Percentiles rank a stretch among this genome's conserved stretches.
Conservation (phyloP, 1,284 basidiomycete species). For the Apiotrichum brassicae region DNA sequence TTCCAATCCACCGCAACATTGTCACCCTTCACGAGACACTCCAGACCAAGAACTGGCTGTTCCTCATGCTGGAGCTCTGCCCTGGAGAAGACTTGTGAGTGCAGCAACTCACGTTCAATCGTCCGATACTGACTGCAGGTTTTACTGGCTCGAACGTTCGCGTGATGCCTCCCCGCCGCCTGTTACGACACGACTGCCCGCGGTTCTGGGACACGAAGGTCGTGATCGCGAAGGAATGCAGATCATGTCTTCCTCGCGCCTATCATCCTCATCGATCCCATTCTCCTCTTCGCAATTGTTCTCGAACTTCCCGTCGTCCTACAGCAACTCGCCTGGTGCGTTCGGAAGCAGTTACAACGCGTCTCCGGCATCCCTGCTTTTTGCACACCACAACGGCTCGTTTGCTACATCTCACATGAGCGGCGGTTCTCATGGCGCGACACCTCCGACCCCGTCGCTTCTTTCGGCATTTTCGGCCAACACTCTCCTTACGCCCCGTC, state of each 20-base stretch:
- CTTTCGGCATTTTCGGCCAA: constrained; percentile 79
- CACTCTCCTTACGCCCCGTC: constrained; percentile 74
- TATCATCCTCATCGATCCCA: constrained; percentile 45
- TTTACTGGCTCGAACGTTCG: constrained; percentile 94
- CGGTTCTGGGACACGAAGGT: constrained; percentile 2
- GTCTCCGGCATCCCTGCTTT: constrained; percentile 39
- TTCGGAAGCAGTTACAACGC: constrained; percentile 19
- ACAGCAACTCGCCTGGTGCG: constrained; percentile 30
- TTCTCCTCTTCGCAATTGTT: constrained; percentile 44
- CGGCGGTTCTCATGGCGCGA: constrained; percentile 50
- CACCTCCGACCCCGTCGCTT: constrained; percentile 88
- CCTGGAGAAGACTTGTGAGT: constrained; percentile 74
- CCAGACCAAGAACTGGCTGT: constrained; percentile 71
- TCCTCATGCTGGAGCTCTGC: constrained; percentile 82
- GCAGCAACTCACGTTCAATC: neutral
- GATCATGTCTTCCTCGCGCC: constrained; percentile 42
- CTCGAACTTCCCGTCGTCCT: constrained; percentile 29
- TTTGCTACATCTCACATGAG: neutral
- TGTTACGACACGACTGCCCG: constrained; percentile 50
- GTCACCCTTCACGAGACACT: constrained; percentile 88
- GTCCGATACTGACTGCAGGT: constrained; percentile 48
- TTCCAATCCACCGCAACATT: constrained; percentile 86
- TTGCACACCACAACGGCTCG: constrained; percentile 36
- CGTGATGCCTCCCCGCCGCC: constrained; percentile 68
- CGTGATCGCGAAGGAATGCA: constrained; percentile 22